Evolutionary conservation across 139 green algal species (phyloP), one percentile per base, ranked within the genome.

Genomic region (Deuterostichococcus epilithicus): DNA sequence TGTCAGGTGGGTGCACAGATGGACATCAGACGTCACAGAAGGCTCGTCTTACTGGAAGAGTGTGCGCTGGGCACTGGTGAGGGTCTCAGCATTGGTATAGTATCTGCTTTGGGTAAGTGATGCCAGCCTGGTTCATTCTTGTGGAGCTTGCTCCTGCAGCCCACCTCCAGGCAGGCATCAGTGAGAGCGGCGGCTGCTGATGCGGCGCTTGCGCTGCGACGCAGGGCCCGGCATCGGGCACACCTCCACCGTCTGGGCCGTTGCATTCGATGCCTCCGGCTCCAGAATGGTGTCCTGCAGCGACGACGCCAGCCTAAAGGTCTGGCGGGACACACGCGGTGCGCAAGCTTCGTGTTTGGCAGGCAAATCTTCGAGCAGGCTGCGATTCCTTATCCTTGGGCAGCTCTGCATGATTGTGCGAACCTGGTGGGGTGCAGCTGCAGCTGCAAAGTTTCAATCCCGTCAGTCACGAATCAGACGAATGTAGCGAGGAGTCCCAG

Each of bases 241-340:
- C 79, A 81, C 33, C 2, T 97, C 90, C 0, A 97, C 93, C 63
- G 93, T 97, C 6, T 97, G 94, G 94, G 87, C 78, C 2, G 72
- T 95, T 13, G 75, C 79, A 1, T 98, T 97, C 78, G 82, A 90
- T 42, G 28, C 69, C 0, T 37, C 45, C 1, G 94, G 94, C 6
- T 33, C 58, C 28, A 81, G 80, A 28, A 91, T 97, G 86, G 93
- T 87, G 15, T 94, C 94, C 1, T 93, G 86, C 83, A 94, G 91
- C 76, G 94, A 95, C 67, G 94, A 98, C 83, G 42, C 52, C 20
- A 96, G 86, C 0, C 47, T 97, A 18, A 86, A 84, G n/a, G 38
- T 97, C 23, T 97, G 92, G 88, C 33, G 26, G 8, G 84, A 75
- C 78, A 66, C 66, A 3, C 26, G 37, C 10, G 10, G 66, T 71